Evolutionary conservation across 78 protist genomes (phyloP), one percentile per base, ranked within the genome.

Genomic region (Neovahlkampfia damariscottae): DNA sequence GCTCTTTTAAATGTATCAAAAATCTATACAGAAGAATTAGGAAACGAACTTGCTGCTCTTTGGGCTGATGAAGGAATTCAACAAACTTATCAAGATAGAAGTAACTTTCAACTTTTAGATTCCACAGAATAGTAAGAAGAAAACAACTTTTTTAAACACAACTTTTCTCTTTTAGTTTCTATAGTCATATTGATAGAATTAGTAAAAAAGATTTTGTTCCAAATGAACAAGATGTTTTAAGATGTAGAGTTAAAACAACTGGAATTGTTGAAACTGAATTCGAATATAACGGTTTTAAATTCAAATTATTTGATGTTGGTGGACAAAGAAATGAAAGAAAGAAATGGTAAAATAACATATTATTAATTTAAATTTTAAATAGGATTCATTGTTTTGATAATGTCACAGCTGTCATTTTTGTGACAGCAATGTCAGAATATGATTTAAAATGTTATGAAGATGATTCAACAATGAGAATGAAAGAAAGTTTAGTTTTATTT

Each of bases 371-470:
- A n/a, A n/a, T n/a, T n/a, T n/a, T n/a, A n/a, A n/a, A n/a, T n/a
- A n/a, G 72, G 72, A 74, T 67, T 10, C 78, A 74, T 41, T 68
- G 94, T 75, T 95, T 95, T 84, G 88, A 86, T 67, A 81, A 84
- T 58, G 98, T 95, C n/a, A 90, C 95, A 1, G 94, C 95, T n/a
- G 88, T 95, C 41, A 82, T 92, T 35, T 95, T 92, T 75, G 82
- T 86, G 50, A 86, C 89, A 27, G 93, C 96, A 0, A 72, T 91
- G 36, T 40, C 79, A 67, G 98, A 84, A 69, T 95, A 83, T 70
- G 96, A 94, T 77, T 91, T 84, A 27, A 72, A 79, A 27, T 76
- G 86, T 1, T 74, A 73, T 73, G 96, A 92, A 69, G 93, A 92
- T 68, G 86, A 79, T 35, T 79, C 81, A 9, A 86, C 77, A 75